Conservation (phyloP, 1,139 yeast genomes). For the Blastobotrys ciferrii region DNA sequence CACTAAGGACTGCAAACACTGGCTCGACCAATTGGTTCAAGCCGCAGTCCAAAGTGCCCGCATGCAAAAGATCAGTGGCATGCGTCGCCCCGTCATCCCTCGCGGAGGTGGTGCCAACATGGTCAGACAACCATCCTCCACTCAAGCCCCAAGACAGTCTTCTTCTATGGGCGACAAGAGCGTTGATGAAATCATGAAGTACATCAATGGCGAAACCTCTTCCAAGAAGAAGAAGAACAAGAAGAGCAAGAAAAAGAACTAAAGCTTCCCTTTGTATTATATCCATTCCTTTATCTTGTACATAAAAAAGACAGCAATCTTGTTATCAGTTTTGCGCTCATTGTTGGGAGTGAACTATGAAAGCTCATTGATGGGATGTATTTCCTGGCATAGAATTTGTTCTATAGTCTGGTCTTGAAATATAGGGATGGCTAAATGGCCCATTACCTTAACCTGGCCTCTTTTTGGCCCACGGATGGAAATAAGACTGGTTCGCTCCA, state of each 20-base stretch:
- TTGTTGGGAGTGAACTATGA: too few relatives aligned
- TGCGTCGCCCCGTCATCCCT: conserved; percentile 6
- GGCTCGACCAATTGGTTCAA: conserved; percentile 50
- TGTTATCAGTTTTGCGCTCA: too few relatives aligned
- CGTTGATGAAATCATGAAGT: conserved; percentile 37
- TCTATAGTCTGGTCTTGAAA: too few relatives aligned
- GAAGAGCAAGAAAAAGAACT: conserved; percentile 20
- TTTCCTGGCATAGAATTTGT: too few relatives aligned
- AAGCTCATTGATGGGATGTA: too few relatives aligned
- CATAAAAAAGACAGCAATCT: too few relatives aligned
- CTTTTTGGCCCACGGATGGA: too few relatives aligned
- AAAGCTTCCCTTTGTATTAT: conserved; percentile 8
- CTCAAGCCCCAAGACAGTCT: conserved; percentile 6
- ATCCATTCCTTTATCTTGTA: conserved; percentile 1
- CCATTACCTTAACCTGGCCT: too few relatives aligned
- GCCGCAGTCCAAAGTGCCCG: conserved; percentile 37
- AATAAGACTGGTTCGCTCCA: too few relatives aligned
- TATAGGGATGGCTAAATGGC: too few relatives aligned
- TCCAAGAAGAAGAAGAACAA: conserved; percentile 17
- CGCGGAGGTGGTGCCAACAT: conserved; percentile 4
- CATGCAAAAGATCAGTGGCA: conserved; percentile 16
- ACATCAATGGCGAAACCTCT: conserved; percentile 33
- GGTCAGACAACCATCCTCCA: conserved; percentile 2
- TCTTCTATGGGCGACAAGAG: conserved; percentile 27
- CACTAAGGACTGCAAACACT: conserved; percentile 61